Percentiles rank a stretch among this genome's conserved stretches.
Conservation (phyloP, 2,329 filamentous ascomycete genomes). For the Cytospora leucostoma region DNA sequence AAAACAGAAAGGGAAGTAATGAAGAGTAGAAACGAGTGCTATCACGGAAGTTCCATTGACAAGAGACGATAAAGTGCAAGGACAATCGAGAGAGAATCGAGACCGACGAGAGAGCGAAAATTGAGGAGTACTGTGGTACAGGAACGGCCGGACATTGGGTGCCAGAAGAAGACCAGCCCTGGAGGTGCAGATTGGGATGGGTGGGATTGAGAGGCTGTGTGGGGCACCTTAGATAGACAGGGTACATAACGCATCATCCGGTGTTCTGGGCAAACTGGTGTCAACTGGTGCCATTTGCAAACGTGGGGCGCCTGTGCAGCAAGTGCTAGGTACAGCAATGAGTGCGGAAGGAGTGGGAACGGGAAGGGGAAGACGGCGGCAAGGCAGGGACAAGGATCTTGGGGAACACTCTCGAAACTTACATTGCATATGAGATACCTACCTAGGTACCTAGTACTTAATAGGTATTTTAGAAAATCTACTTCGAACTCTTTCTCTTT, state of each 20-base stretch:
- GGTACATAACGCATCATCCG: neutral
- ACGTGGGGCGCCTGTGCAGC: neutral
- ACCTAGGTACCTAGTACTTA: neutral
- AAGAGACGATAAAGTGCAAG: conserved; percentile 8
- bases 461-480: no score
- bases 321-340: neutral
- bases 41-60: conserved; percentile 16
- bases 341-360: neutral
- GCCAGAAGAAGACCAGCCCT: neutral
- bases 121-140: conserved; percentile 9
- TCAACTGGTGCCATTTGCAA: no score
- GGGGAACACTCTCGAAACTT: no score
- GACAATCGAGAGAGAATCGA: neutral
- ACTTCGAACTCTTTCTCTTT: neutral
- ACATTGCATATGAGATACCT: no score
- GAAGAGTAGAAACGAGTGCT: neutral
- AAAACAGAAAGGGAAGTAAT: conserved; percentile 8
- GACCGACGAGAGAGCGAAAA: conserved; percentile 18
- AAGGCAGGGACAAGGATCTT: neutral
- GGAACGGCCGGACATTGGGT: conserved; percentile 22
- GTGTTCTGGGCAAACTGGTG: no score
- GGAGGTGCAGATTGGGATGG: conserved; percentile 12
- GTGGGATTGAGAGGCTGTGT: conserved; percentile 8
- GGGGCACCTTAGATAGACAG: conserved; percentile 5
- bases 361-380: neutral